Conservation (phyloP, 768 basidiomycete genomes). For the Leucosporidium yakuticum region DNA sequence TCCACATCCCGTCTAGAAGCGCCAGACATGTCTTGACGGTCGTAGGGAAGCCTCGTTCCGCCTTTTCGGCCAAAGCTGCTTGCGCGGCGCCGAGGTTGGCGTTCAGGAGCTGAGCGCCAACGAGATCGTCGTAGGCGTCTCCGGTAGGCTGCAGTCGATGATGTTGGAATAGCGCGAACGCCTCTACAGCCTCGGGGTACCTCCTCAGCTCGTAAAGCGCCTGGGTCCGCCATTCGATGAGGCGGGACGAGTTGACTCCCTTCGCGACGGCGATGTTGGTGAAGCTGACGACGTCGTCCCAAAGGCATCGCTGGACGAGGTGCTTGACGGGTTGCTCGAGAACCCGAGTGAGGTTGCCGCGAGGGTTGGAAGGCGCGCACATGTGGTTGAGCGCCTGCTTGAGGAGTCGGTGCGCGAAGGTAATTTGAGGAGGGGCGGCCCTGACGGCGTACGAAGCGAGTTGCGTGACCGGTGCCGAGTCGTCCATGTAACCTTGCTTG, state of each 20-base stretch:
- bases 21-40: constrained; percentile 16
- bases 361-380: background rate
- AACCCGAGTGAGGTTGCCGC: background rate
- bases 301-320: background rate
- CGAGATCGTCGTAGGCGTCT: constrained; percentile 17
- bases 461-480: background rate
- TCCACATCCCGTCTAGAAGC: constrained; percentile 27
- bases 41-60: constrained; percentile 7
- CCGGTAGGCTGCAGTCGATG: background rate
- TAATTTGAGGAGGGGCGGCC: background rate
- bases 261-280: constrained; percentile 6
- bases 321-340: background rate
- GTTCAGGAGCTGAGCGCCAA: constrained; percentile 14
- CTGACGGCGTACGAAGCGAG: background rate
- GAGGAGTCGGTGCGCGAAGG: constrained; percentile 10
- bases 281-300: constrained; percentile 1
- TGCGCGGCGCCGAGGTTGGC: constrained; percentile 15
- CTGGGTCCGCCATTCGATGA: constrained; percentile 13
- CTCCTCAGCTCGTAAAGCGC: constrained; percentile 13
- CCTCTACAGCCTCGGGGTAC: constrained; percentile 3
- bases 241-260: background rate
- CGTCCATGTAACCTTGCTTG: constrained; percentile 10
- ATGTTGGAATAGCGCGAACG: constrained; percentile 5
- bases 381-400: background rate
- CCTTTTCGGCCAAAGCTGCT: constrained; percentile 12